These are phyloP conservation scores for Lanmaoa rubissima DNA, from an alignment of 768 basidiomycete species.

Conservation along the genomic window DNA sequence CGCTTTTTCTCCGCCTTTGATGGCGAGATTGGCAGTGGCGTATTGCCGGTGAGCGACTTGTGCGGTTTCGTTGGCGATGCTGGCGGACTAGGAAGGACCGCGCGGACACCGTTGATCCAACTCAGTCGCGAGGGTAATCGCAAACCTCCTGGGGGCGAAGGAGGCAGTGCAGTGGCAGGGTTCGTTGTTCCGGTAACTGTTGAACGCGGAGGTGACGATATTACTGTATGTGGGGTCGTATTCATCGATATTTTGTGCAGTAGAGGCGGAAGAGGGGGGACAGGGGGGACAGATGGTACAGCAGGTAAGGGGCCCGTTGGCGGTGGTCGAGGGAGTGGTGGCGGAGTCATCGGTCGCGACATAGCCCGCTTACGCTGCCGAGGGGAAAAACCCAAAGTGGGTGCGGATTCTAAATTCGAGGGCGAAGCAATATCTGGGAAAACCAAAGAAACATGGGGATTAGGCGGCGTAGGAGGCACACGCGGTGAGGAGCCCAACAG, in stretches of 20 bases:
- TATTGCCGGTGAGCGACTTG: slow-evolving; percentile 9
- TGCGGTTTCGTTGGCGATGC: slow-evolving; percentile 25
- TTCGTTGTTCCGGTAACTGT: slow-evolving; percentile 1
- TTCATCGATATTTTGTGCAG: slow-evolving; percentile 16
- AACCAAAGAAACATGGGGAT: slow-evolving; percentile 1
- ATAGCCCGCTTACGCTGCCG: slow-evolving; percentile 21
- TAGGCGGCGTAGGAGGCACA: slow-evolving; percentile 1
- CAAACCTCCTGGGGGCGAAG: slow-evolving; percentile 30
- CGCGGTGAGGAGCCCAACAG: not conserved
- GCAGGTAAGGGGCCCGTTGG: slow-evolving; percentile 31
- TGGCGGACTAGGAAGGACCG: slow-evolving; percentile 30
- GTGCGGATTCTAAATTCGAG: slow-evolving; percentile 21
- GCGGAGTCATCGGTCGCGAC: slow-evolving; percentile 27
- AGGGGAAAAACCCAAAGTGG: slow-evolving; percentile 11
- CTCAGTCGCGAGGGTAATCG: slow-evolving; percentile 32
- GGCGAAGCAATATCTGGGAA: slow-evolving; percentile 4
- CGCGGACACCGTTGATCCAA: slow-evolving; percentile 27
- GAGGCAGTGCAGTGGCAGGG: slow-evolving; percentile 18
- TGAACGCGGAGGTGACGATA: slow-evolving; percentile 10
- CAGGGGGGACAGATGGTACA: slow-evolving; percentile 24
- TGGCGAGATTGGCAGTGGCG: not conserved
- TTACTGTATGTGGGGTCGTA: not conserved
- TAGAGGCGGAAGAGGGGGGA: slow-evolving; percentile 29
- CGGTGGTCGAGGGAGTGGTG: slow-evolving; percentile 27
- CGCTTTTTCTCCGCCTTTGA: slow-evolving; percentile 9